phyloP scores from a whole-genome alignment of 2,329 filamentous ascomycete species.

The Macrophomina pseudophaseolina region DNA sequence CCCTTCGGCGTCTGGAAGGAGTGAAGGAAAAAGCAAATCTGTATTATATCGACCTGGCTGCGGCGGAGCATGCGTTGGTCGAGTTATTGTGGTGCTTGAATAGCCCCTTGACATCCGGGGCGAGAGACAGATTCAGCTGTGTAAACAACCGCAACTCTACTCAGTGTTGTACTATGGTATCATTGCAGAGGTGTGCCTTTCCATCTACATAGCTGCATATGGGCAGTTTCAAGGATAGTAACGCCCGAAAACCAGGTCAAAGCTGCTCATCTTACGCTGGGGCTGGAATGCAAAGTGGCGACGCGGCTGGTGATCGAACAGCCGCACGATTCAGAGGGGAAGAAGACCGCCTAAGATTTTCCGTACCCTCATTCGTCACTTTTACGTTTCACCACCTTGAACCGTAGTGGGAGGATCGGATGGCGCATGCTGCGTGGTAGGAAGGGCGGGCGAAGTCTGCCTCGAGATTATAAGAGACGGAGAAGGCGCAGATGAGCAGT shows the following conservation, averaged over 20 bases:
- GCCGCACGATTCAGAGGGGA: neutral
- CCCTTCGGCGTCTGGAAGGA: neutral
- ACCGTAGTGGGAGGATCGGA: too few relatives aligned
- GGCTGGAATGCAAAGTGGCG: neutral
- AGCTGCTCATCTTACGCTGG: neutral
- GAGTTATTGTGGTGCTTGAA: neutral
- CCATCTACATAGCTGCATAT: neutral
- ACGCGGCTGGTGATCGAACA: neutral
- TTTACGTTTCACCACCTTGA: neutral
- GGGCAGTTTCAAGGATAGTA: neutral
- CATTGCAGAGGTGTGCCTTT: neutral
- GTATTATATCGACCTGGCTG: neutral
- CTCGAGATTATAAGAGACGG: too few relatives aligned
- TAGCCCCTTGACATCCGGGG: neutral
- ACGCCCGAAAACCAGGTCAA: too few relatives aligned
- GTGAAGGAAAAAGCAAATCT: neutral
- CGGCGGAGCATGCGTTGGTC: neutral
- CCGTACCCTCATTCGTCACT: neutral
- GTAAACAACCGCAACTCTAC: constrained; percentile 4
- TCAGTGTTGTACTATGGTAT: neutral
- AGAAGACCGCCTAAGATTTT: neutral
- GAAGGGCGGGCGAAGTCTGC: too few relatives aligned
- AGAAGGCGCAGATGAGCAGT: too few relatives aligned
- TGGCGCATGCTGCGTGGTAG: too few relatives aligned
- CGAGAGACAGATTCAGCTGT: neutral